These are phyloP conservation scores for Chloris gayana DNA, from an alignment of 176 grass and related monocot species.

Conservation along the genomic window DNA sequence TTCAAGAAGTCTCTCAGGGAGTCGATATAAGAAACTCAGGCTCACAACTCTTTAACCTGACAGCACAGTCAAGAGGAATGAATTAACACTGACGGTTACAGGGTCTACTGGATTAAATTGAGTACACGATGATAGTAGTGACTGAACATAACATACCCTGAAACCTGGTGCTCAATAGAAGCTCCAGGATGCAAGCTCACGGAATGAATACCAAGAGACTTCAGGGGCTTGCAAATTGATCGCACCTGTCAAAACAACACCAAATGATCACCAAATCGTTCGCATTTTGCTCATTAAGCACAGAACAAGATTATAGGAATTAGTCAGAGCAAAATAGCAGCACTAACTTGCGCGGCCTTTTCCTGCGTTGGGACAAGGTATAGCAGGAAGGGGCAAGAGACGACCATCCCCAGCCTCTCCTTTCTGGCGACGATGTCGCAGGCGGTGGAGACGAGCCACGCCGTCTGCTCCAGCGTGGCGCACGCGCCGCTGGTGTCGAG, in stretches of 20 bases:
- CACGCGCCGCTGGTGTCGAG: slow-evolving; percentile 60
- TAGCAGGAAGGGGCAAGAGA: slow-evolving; percentile 67
- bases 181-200: slow-evolving; percentile 78
- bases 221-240: slow-evolving; percentile 76
- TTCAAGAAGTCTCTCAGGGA: slow-evolving; percentile 86
- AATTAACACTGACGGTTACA: slow-evolving; percentile 7
- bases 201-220: slow-evolving; percentile 78
- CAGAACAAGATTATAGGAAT: neutral
- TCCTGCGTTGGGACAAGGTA: slow-evolving; percentile 80
- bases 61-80: slow-evolving; percentile 8
- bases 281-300: neutral
- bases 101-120: neutral
- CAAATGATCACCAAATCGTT: neutral
- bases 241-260: slow-evolving; percentile 48
- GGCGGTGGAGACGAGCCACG: slow-evolving; percentile 74
- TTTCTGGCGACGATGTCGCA: slow-evolving; percentile 77
- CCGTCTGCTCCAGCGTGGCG: slow-evolving; percentile 67
- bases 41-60: slow-evolving; percentile 84
- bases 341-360: slow-evolving; percentile 61
- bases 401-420: slow-evolving; percentile 76
- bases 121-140: neutral
- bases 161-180: slow-evolving; percentile 69
- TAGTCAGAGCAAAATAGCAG: neutral
- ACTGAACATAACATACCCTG: slow-evolving; percentile 47
- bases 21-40: slow-evolving; percentile 94